Percentiles rank a stretch among this genome's conserved stretches.
Conservation (phyloP, 306 rosid species). For the Acacia crassicarpa region DNA sequence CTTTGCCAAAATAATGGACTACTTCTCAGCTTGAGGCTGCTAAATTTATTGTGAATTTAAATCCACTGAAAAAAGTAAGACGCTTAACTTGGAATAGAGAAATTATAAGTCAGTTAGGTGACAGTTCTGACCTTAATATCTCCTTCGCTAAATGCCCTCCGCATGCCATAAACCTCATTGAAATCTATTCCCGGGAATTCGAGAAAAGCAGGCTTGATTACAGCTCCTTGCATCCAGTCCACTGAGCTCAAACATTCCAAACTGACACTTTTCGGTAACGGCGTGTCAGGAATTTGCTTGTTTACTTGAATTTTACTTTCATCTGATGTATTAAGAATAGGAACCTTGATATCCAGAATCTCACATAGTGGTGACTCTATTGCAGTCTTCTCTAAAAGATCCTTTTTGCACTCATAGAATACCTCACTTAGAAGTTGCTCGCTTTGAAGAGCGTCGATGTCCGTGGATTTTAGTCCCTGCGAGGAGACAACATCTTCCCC, state of each 20-base stretch:
- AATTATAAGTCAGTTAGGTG: constrained; percentile 11
- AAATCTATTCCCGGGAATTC: constrained; percentile 74
- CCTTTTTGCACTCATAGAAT: constrained; percentile 76
- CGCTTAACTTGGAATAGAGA: constrained; percentile 1
- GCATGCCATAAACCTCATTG: constrained; percentile 70
- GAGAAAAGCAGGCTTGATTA: constrained; percentile 58
- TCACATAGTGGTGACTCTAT: constrained; percentile 56
- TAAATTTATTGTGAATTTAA: constrained; percentile 10
- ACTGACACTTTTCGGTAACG: constrained; percentile 72
- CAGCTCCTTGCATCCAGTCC: constrained; percentile 75
- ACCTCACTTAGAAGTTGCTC: constrained; percentile 87
- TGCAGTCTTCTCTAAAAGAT: constrained; percentile 73
- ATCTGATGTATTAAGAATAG: constrained; percentile 42
- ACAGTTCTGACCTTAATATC: constrained; percentile 77
- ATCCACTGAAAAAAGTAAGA: constrained; percentile 20
- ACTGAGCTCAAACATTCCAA: constrained; percentile 67
- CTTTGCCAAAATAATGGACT: not conserved
- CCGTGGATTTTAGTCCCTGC: constrained; percentile 65
- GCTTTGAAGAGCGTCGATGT: constrained; percentile 71
- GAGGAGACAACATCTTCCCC: constrained; percentile 67
- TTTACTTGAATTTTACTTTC: constrained; percentile 59
- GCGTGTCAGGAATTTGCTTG: constrained; percentile 49
- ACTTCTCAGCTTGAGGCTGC: constrained; percentile 10
- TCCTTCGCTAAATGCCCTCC: constrained; percentile 90
- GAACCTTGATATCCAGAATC: constrained; percentile 66